Evolutionary conservation across 116 monocot species (phyloP), one percentile per base, ranked within the genome.

Genomic region (Zostera marina): DNA sequence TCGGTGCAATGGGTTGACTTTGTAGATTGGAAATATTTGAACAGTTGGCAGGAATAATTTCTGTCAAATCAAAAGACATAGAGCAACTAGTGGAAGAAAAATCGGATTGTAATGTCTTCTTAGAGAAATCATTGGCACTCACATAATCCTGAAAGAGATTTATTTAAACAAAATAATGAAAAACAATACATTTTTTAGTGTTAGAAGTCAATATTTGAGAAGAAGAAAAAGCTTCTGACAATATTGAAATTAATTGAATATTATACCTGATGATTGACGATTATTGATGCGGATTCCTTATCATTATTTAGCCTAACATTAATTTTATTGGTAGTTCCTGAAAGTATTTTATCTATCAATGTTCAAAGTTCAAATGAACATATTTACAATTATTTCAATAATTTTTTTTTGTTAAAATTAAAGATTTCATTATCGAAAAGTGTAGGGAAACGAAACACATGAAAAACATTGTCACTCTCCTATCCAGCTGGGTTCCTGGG

Each of bases 31-130:
- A 52, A 63, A 81, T 63, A 58, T 42, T 69, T 68, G 88, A 84
- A 42, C 81, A 72, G 63, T 88, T 93, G 23, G 88, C 88, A 43
- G 93, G 84, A 66, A 75, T 38, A 46, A 84, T 70, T 14, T 68
- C 58, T 39, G 75, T 43, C 42, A 63, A 58, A 60, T 60, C 44
- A 63, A n/a, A 32, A 52, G 38, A 48, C 32, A 61, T 70, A 24
- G 15, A 23, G 8, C 41, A 44, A 63, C 39, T 67, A 14, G 60
- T n/a, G 41, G 56, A 64, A 60, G 59, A 24, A 59, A 62, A 25
- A 42, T 20, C 41, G 46, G 72, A 67, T 58, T 60, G 56, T 9
- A 53, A 15, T 55, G 64, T 61, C 38, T 71, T 70, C 39, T 19
- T 58, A 23, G 65, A 61, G 38, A 7, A 68, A 58, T 70, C 45